phyloP scores from a whole-genome alignment of 2,329 filamentous ascomycete species.

The Fusarium drepaniforme region DNA sequence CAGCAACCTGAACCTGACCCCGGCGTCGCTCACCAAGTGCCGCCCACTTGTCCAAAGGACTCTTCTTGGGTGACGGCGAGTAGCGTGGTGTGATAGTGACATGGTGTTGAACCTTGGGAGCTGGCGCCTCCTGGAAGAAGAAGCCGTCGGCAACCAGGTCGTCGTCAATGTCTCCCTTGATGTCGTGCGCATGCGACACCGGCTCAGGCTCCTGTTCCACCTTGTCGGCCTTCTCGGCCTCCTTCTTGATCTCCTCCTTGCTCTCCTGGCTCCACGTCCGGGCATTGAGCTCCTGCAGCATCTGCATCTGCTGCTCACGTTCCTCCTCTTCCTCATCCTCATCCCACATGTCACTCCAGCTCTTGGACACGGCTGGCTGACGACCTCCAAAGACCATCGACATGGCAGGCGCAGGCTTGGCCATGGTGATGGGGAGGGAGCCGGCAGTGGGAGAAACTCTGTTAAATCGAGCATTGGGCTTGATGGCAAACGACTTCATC shows the following conservation, averaged over 20 bases:
- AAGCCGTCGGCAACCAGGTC: conserved; percentile 77
- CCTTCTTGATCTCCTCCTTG: conserved; percentile 53
- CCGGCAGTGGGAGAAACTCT: conserved; percentile 72
- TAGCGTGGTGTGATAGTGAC: conserved; percentile 63
- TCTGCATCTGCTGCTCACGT: conserved; percentile 63
- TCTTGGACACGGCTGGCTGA: conserved; percentile 89
- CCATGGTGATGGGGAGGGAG: conserved; percentile 84
- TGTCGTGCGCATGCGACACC: conserved; percentile 44
- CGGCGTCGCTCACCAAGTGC: conserved; percentile 87
- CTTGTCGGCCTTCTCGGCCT: conserved; percentile 35
- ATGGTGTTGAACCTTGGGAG: conserved; percentile 48
- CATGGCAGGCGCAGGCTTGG: conserved; percentile 81
- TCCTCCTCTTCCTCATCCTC: conserved; percentile 84
- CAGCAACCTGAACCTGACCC: conserved; percentile 64
- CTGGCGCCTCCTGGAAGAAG: conserved; percentile 76
- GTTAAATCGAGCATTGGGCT: conserved; percentile 51
- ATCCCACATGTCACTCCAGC: conserved; percentile 99
- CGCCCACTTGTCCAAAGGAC: conserved; percentile 84
- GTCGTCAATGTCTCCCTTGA: conserved; percentile 68
- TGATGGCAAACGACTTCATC: conserved; percentile 78
- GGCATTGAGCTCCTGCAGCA: conserved; percentile 75
- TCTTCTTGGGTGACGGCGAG: conserved; percentile 75
- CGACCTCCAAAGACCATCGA: conserved; percentile 84
- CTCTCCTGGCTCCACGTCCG: conserved; percentile 85
- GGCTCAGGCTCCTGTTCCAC: conserved; percentile 28